A percentile compares a stretch with the other conserved stretches of the same genome.
These are phyloP conservation scores for Lactarius vividus DNA, from an alignment of 768 basidiomycete genomes.

Conservation along the genomic window DNA sequence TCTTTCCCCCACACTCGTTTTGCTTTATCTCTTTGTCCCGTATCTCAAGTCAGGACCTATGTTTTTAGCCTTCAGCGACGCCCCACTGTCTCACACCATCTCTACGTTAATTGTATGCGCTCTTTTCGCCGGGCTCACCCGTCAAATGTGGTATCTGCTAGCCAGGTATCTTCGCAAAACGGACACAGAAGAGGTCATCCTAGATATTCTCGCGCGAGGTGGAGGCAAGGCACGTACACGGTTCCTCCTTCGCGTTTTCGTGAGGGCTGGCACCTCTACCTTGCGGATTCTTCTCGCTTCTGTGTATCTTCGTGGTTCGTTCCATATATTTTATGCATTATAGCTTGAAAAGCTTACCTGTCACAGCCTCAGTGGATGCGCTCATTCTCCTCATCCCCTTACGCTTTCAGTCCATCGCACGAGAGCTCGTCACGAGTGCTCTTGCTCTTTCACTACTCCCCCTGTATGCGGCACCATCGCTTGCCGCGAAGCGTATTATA, in stretches of 20 bases:
- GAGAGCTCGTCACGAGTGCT: slow-evolving; percentile 41
- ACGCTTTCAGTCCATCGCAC: slow-evolving; percentile 36
- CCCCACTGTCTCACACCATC: slow-evolving; percentile 51
- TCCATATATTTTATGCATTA: slow-evolving; percentile 23
- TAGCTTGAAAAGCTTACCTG: slow-evolving; percentile 25
- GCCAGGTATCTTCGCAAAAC: slow-evolving; percentile 64
- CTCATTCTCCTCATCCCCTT: slow-evolving; percentile 49
- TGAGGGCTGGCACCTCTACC: slow-evolving; percentile 44
- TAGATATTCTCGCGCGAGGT: slow-evolving; percentile 57
- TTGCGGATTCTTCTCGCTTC: slow-evolving; percentile 53
- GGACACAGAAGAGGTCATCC: slow-evolving; percentile 62
- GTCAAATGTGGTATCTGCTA: slow-evolving; percentile 78
- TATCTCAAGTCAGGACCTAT: slow-evolving; percentile 72
- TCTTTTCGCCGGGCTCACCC: slow-evolving; percentile 54
- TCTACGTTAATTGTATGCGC: slow-evolving; percentile 52
- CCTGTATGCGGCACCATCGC: slow-evolving; percentile 52
- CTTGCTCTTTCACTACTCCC: slow-evolving; percentile 47
- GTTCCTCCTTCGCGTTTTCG: slow-evolving; percentile 41
- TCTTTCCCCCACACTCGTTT: slow-evolving; percentile 54
- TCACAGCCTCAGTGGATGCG: slow-evolving; percentile 52
- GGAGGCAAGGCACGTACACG: slow-evolving; percentile 50
- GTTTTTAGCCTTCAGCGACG: slow-evolving; percentile 47
- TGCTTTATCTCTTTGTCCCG: slow-evolving; percentile 67
- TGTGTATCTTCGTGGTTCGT: slow-evolving; percentile 65
- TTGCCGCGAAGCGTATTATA: slow-evolving; percentile 52